These are phyloP conservation scores for Ophiocordyceps unilateralis DNA, from an alignment of 2,329 filamentous ascomycete species.

Conservation along the genomic window DNA sequence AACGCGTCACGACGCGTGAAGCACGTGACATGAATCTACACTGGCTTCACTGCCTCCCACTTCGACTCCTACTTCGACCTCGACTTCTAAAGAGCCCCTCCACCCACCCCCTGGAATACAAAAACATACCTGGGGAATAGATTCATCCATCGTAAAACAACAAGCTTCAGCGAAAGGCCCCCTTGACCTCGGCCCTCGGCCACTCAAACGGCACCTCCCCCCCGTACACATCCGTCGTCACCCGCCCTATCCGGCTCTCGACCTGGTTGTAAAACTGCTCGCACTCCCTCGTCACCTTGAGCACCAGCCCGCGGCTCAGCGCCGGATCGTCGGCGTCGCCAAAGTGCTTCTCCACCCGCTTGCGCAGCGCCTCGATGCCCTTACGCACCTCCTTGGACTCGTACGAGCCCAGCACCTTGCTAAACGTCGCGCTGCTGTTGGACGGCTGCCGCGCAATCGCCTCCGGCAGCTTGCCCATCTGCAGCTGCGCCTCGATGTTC, in stretches of 20 bases:
- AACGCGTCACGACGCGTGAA: background rate
- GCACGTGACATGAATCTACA: background rate
- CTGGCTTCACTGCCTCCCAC: background rate
- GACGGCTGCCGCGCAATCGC: slow-evolving; percentile 64
- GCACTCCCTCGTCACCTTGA: slow-evolving; percentile 40
- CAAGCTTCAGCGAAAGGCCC: slow-evolving; percentile 28
- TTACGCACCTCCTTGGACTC: slow-evolving; percentile 75
- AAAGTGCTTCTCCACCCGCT: slow-evolving; percentile 94
- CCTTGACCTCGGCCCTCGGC: slow-evolving; percentile 45
- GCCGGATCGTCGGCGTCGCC: slow-evolving; percentile 67
- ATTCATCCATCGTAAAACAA: too few relatives aligned
- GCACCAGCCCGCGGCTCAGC: slow-evolving; percentile 40
- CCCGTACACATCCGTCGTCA: slow-evolving; percentile 46
- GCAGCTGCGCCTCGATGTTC: slow-evolving; percentile 60
- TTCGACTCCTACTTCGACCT: background rate
- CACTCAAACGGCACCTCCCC: slow-evolving; percentile 49
- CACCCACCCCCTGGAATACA: background rate
- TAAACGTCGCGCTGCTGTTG: slow-evolving; percentile 67
- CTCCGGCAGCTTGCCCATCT: slow-evolving; percentile 38
- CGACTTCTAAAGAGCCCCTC: background rate
- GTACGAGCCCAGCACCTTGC: slow-evolving; percentile 67
- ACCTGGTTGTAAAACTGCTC: slow-evolving; percentile 46
- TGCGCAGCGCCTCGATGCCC: slow-evolving; percentile 76
- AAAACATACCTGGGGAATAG: too few relatives aligned
- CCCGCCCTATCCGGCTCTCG: slow-evolving; percentile 39